Base-by-base conservation (phyloP, 2,329 filamentous ascomycete species). In the Penicillium sp. region DNA sequence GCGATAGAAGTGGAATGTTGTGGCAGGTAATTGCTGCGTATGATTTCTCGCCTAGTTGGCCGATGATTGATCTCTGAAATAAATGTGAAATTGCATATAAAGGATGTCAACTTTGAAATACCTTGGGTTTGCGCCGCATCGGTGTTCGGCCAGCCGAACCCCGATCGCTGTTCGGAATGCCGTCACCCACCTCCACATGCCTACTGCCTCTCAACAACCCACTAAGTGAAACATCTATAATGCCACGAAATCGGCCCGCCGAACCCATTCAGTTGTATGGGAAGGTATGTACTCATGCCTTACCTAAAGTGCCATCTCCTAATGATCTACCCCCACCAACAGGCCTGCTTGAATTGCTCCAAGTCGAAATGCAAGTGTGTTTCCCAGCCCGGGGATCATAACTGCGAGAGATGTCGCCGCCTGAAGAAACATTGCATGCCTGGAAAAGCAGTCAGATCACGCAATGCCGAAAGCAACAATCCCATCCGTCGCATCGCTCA, bases 381-480 rank as follows among this genome's bases (percentile, higher is more conserved):
- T 23, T 55, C 56, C 14, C 55, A 46, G 26, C 45, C 21, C 21
- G 50, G 26, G 16, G 58, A 57, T 37, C 48, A 57, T 33, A 59
- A 47, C 48, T 69, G 59, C 43, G 44, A 58, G 35, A 75, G 79
- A 53, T 81, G 79, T 49, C 66, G 72, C 51, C 77, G 78, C 4
- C 62, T 80, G 1, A 71, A 73, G n/a, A 77, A 76, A 59, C 63
- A 73, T 31, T 80, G 79, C 59, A 67, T 69, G 4, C 75, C 76
- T 69, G 75, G 11, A 57, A 64, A 23, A 65, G 74, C 26, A 61
- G 72, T 9, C 2, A 70, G 77, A 35, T 72, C 69, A 44, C 71
- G 66, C 14, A 59, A 53, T 1, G 44, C 53, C 4, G 63, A 58
- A 13, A 45, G 52, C 3, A 54, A 54, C 3, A 57, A 52, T 10